A percentile compares a stretch with the other conserved stretches of the same genome.
These are phyloP conservation scores for Scedosporium boydii DNA, from an alignment of 2,329 filamentous ascomycete species.

Conservation along the genomic window DNA sequence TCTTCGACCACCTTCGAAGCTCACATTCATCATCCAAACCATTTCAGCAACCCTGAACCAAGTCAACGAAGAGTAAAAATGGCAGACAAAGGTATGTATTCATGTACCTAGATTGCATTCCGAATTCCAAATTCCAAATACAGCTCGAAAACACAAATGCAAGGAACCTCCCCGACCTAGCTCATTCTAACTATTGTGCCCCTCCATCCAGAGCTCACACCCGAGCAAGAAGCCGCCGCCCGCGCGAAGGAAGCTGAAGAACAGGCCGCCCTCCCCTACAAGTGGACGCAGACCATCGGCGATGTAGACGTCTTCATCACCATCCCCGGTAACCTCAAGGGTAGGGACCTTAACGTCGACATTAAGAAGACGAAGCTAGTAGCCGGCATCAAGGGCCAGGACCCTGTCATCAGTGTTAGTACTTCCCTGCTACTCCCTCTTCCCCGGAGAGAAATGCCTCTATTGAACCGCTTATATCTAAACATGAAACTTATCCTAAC, in stretches of 20 bases:
- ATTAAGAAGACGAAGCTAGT: slow-evolving; percentile 70
- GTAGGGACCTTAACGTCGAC: slow-evolving; percentile 71
- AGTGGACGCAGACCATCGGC: slow-evolving; percentile 88
- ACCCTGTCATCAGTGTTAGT: slow-evolving; percentile 69
- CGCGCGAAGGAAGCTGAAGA: slow-evolving; percentile 71
- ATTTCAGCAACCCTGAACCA: background rate
- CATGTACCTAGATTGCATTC: too few relatives aligned
- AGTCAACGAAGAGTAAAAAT: slow-evolving; percentile 16
- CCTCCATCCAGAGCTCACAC: slow-evolving; percentile 34
- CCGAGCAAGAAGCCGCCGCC: slow-evolving; percentile 48
- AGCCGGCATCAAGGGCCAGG: slow-evolving; percentile 80
- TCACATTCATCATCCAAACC: background rate
- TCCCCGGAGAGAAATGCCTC: background rate
- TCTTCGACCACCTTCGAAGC: background rate
- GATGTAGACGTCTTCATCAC: slow-evolving; percentile 74
- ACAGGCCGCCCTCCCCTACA: slow-evolving; percentile 88
- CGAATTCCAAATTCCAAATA: too few relatives aligned
- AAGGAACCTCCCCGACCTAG: slow-evolving; percentile 7
- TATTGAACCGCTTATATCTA: background rate
- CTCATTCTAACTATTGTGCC: slow-evolving; percentile 2
- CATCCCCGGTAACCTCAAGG: slow-evolving; percentile 77
- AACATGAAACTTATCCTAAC: background rate
- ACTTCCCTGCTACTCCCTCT: background rate
- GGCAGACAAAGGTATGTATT: slow-evolving; percentile 29
- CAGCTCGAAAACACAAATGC: too few relatives aligned